These are phyloP conservation scores for Gleditsia sinensis DNA, from an alignment of 306 rosid genomes.

Conservation along the genomic window DNA sequence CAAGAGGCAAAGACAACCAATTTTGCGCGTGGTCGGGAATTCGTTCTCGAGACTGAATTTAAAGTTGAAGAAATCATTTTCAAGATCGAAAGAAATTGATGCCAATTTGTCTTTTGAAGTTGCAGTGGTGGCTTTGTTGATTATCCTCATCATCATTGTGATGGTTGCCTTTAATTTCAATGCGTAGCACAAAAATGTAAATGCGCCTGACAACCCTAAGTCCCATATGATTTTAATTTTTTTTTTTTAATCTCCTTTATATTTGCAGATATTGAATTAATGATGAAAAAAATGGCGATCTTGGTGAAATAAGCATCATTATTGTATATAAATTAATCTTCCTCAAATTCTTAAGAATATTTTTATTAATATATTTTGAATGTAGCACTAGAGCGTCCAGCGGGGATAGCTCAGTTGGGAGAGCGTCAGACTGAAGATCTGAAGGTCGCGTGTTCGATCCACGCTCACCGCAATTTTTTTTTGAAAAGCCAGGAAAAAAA, in stretches of 20 bases:
- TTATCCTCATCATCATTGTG: neutral
- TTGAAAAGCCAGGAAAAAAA: too few relatives aligned
- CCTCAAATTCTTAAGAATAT: too few relatives aligned
- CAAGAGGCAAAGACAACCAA: neutral
- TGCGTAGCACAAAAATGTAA: neutral
- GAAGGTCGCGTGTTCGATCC: constrained; percentile 31
- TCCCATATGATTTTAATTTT: too few relatives aligned
- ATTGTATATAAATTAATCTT: too few relatives aligned
- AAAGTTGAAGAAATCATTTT: neutral
- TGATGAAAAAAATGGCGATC: too few relatives aligned
- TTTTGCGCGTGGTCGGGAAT: neutral
- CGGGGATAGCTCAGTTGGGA: constrained; percentile 36
- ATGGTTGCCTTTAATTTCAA: neutral
- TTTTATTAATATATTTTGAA: too few relatives aligned
- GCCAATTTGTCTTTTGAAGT: neutral
- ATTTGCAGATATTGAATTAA: neutral
- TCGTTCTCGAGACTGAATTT: neutral
- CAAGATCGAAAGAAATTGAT: neutral
- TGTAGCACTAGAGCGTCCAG: too few relatives aligned
- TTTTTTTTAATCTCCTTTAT: too few relatives aligned
- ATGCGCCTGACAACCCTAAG: too few relatives aligned
- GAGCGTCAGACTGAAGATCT: constrained; percentile 32
- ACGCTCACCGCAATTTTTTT: constrained; percentile 8
- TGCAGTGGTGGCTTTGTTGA: neutral
- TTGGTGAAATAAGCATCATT: too few relatives aligned